Percentiles rank a stretch among this genome's conserved stretches.
Conservation (phyloP, 805 yeast species). For the Candida sithepensis region DNA sequence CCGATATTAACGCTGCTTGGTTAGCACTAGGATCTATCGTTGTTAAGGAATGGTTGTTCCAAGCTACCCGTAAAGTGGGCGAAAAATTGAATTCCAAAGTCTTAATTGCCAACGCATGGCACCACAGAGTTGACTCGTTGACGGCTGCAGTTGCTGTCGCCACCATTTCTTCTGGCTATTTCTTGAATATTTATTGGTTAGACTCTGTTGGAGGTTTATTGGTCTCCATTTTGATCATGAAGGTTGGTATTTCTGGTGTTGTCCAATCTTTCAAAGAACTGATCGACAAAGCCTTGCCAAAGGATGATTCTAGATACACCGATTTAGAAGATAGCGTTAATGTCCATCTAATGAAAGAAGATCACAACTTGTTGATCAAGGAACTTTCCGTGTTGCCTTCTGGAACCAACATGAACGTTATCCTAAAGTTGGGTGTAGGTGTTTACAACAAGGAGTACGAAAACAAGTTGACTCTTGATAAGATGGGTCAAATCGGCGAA, state of each 20-base stretch:
- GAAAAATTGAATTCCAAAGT: conserved; percentile 78
- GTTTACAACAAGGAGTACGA: conserved; percentile 28
- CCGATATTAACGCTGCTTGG: conserved; percentile 93
- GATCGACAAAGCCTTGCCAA: conserved; percentile 65
- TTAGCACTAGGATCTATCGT: conserved; percentile 85
- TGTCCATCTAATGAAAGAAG: conserved; percentile 30
- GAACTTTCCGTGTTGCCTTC: conserved; percentile 46
- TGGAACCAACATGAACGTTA: conserved; percentile 50
- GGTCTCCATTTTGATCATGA: conserved; percentile 77
- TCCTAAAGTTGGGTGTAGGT: conserved; percentile 28
- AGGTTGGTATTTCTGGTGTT: conserved; percentile 80
- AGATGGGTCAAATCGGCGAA: conserved; percentile 30
- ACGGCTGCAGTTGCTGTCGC: conserved; percentile 88
- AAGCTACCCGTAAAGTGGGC: conserved; percentile 80
- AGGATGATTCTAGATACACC: conserved; percentile 45
- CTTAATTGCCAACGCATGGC: conserved; percentile 97
- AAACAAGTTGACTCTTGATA: conserved; percentile 28
- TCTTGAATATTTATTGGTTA: conserved; percentile 74
- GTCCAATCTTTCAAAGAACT: conserved; percentile 68
- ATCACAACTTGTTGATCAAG: conserved; percentile 30
- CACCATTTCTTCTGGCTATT: conserved; percentile 82
- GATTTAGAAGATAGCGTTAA: conserved; percentile 36
- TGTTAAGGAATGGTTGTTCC: conserved; percentile 84
- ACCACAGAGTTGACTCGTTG: conserved; percentile 90
- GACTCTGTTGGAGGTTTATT: conserved; percentile 91